Base-by-base conservation (phyloP, 805 yeast species). In the Wickerhamia fluorescens region DNA sequence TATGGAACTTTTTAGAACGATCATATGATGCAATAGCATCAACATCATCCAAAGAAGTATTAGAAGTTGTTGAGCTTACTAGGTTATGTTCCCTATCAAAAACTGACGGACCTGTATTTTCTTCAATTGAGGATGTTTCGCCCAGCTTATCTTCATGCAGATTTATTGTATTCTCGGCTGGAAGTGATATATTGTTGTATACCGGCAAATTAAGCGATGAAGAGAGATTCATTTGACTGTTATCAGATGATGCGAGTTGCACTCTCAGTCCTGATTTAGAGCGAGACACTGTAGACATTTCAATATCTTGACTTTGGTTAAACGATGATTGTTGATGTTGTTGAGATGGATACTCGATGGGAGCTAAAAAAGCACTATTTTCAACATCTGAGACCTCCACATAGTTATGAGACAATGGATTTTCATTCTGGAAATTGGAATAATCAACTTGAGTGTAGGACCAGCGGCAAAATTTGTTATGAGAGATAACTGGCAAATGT, bases 391-490 rank as follows among this genome's bases (percentile, higher is more conserved):
- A 15, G 23, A 17, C 16, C 4, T 19, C 14, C 10, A 19, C 21
- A 14, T n/a, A 14, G 15, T 16, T 11, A 9, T 26, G 11, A 7
- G 36, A 34, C 29, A 62, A 51, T 6, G 69, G 68, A 33, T 63
- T 63, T 5, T 40, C 34, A 17, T 47, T 44, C 12, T 27, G 27
- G 18, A 56, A 37, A 35, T 57, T 49, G 14, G 52, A 42, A 29
- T 41, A 47, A 14, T 36, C 33, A 16, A 63, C 42, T 29, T 45
- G 52, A 3, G 66, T 45, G 47, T 80, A 80, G 8, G 82, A 73
- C 80, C 86, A 80, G 35, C 89, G 72, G 46, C 84, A 78, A 44
- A 72, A 78, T 32, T 68, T 63, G 24, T 47, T 53, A n/a, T 52
- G 49, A 28, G 68, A 72, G 18, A 62, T 59, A 9, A 69, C 47